Conservation (phyloP, 352 stramenopile species). For the Nothophytophthora sp. region DNA sequence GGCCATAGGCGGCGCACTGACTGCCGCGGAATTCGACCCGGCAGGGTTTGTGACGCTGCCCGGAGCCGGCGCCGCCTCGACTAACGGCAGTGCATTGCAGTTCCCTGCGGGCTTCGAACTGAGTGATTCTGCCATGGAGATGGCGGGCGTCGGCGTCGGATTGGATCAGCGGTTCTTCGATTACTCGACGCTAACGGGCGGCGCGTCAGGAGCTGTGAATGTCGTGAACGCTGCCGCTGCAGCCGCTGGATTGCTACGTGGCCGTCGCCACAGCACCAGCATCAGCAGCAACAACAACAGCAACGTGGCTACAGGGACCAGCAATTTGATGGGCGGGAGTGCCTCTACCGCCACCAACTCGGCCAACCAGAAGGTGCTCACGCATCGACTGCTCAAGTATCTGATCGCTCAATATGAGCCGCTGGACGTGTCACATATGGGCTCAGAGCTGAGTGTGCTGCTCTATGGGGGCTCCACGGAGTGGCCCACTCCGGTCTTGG, state of each 20-base stretch:
- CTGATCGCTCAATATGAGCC: conserved; percentile 79
- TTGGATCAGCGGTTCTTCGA: conserved; percentile 60
- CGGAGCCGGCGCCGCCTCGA: conserved; percentile 9
- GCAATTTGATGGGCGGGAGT: neutral
- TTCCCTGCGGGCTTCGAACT: conserved; percentile 65
- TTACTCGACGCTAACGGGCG: conserved; percentile 32
- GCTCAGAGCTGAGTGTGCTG: conserved; percentile 55
- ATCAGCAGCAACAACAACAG: conserved; percentile 18
- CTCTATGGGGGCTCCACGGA: conserved; percentile 46
- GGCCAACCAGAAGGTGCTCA: conserved; percentile 62
- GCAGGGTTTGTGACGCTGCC: conserved; percentile 58
- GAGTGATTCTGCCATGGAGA: conserved; percentile 46
- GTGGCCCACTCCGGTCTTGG: conserved; percentile 21
- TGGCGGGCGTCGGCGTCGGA: conserved; percentile 25
- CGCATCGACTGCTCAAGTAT: conserved; percentile 72
- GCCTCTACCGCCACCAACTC: conserved; percentile 8
- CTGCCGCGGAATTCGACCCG: conserved; percentile 59
- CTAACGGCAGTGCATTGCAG: conserved; percentile 32
- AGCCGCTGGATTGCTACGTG: conserved; percentile 9
- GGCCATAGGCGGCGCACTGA: neutral
- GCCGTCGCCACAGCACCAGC: conserved; percentile 28
- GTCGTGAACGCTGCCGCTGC: conserved; percentile 1
- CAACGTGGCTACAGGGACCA: no score
- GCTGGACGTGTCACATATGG: conserved; percentile 71
- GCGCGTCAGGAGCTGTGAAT: neutral